These are phyloP conservation scores for Flaveria sonorensis DNA, from an alignment of 129 eudicot species.

Conservation along the genomic window DNA sequence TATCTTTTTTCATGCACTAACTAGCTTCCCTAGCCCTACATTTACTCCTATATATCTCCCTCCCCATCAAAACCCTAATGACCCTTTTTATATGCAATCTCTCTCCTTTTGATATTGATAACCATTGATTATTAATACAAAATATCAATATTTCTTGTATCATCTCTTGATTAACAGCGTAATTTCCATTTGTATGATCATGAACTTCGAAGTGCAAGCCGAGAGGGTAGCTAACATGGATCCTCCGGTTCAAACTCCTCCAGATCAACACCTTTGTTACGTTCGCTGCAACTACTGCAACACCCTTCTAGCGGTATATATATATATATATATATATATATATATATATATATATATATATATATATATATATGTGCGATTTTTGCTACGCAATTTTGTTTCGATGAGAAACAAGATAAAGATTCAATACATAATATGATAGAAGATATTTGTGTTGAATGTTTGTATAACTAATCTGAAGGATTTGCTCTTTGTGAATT, in stretches of 20 bases:
- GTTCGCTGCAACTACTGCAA: slow-evolving; percentile 94
- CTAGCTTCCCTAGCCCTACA: slow-evolving; percentile 40
- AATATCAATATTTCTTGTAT: not conserved
- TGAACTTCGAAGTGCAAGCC: slow-evolving; percentile 49
- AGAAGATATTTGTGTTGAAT: no score
- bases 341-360: no score
- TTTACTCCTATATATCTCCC: slow-evolving; percentile 37
- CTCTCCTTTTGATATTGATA: not conserved
- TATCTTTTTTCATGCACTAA: slow-evolving; percentile 47
- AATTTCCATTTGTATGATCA: slow-evolving; percentile 17
- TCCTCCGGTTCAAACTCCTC: slow-evolving; percentile 42
- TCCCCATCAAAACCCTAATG: slow-evolving; percentile 40
- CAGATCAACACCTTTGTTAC: slow-evolving; percentile 84
- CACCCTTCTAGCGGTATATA: slow-evolving; percentile 89
- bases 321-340: no score
- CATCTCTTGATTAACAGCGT: not conserved
- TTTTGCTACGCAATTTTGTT: not conserved
- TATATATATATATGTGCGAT: not conserved
- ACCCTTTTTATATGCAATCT: slow-evolving; percentile 24
- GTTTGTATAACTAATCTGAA: not conserved
- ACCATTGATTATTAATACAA: slow-evolving; percentile 27
- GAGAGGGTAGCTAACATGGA: slow-evolving; percentile 46
- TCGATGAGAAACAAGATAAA: not conserved
- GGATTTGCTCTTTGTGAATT: not conserved
- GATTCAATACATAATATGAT: no score